Evolutionary conservation across 257 asterid species (phyloP), one percentile per base, ranked within the genome.

Genomic region (Agastache rugosa): DNA sequence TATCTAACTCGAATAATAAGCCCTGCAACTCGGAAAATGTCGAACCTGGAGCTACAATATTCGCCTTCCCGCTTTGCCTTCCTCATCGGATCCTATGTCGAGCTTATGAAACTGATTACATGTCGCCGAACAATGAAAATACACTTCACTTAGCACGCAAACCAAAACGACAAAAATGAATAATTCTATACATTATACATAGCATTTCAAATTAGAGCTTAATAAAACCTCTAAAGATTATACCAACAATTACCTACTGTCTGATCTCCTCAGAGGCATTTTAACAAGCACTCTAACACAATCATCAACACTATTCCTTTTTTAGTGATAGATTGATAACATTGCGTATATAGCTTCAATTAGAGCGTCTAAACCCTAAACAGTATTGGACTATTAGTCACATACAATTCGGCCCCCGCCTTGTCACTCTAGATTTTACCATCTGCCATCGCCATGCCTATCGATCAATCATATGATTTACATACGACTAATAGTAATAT

Each of bases 261-360:
- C 11, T 74, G 87, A 80, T 79, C 91, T 76, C 61, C 83, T 90
- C 56, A 82, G 78, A 29, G 87, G 89, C 78, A 89, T 85, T 77
- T 79, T 78, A 31, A 87, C 93, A 73, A 86, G 82, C 84, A 86
- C 48, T 65, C 85, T 81, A 67, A 86, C 75, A 71, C 86, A 89
- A 58, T 87, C 89, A 77, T 86, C 53, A 14, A 16, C 78, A 75
- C 85, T 81, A 83, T 81, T 61, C 88, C 90, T 62, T 84, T 89
- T 65, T 79, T 79, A 62, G 81, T 84, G 72, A 85, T 83, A 11
- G 16, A 12, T 22, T 15, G 16, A 2, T 0, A 55, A 22, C 4
- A 35, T 35, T 35, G 39, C 39, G 8, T 6, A 6, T 16, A 14
- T 12, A 62, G 15, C 15, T 22, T 11, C 31, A 39, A 12, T 29